Base-by-base conservation (phyloP, 805 yeast species). In the Starmera dryadoides region DNA sequence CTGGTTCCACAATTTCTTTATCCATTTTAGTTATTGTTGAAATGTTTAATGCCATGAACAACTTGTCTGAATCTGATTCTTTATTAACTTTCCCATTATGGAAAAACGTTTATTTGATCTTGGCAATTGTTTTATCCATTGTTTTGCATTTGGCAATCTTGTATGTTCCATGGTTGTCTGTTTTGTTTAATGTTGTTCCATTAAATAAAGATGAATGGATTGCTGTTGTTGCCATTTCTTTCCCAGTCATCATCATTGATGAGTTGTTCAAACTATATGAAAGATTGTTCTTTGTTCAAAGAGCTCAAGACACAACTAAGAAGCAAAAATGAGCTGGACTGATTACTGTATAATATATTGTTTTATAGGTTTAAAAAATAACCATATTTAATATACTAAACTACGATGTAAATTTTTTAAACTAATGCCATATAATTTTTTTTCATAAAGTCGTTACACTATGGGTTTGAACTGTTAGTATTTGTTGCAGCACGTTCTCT, bases 1-100 rank as follows among this genome's bases (percentile, higher is more conserved):
- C 47, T 36, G 69, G 60, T 2, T 61, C 69, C 2, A 64, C 69
- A 1, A 63, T 64, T 35, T 65, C 70, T 10, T 45, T 65, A 29
- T 60, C 69, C 3, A 59, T 64, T 33, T 45, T 64, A 19, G 70
- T 65, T 25, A 51, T 64, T 21, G 62, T 64, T 40, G 70, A 65
- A 46, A 64, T 65, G 69, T 48, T 65, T 35, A 64, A 65, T 42
- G 68, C 70, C 4, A 49, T 62, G 58, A 63, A 65, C 42, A 62
- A 63, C 37, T 42, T 65, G 23, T 57, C 64, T 26, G 63, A 63
- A 38, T 55, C 67, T 6, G 69, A 65, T 42, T 57, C 63, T 38
- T 44, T 65, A 31, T 35, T 63, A 34, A 50, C 59, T 2, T 59
- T 64, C 52, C 69, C 68, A 34, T 40, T 62, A 4, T 63, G 69